Evolutionary conservation across 139 green algal species (phyloP).

Genomic region (Chara braunii): DNA sequence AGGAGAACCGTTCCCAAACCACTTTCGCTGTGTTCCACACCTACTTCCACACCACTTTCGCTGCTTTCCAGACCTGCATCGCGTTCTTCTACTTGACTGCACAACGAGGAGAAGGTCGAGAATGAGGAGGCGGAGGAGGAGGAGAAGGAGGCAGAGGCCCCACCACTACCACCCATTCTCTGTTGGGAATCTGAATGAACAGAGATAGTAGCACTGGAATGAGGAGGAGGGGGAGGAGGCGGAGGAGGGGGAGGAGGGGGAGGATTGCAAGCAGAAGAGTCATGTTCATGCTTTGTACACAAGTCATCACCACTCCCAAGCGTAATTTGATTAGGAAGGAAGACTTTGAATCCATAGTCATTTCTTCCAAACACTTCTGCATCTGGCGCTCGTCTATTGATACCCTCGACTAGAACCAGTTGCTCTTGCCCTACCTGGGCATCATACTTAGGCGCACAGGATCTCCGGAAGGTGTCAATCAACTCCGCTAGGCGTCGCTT

Average conservation of each 20-base stretch:
- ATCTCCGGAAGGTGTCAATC: conserved; percentile 43
- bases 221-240: background rate
- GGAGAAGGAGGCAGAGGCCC: background rate
- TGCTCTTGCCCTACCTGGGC: conserved; percentile 16
- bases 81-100: background rate
- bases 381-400: conserved; percentile 20
- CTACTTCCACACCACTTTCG: background rate
- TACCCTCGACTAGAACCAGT: conserved; percentile 35
- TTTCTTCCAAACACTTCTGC: conserved; percentile 28
- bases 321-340: conserved; percentile 2
- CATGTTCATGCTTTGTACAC: background rate
- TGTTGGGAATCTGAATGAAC: too few species aligned
- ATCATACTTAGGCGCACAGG: background rate
- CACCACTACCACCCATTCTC: too few species aligned
- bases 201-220: background rate
- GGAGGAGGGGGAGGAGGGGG: background rate
- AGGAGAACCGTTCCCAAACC: background rate
- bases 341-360: conserved; percentile 9
- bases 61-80: background rate
- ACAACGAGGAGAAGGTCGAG: background rate
- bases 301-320: background rate
- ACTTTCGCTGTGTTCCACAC: background rate
- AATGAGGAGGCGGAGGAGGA: background rate
- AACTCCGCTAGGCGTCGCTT: conserved; percentile 53
- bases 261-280: background rate